These are phyloP conservation scores for Asterella californica DNA, from an alignment of 225 moss, liverwort and hornwort species.

Conservation along the genomic window DNA sequence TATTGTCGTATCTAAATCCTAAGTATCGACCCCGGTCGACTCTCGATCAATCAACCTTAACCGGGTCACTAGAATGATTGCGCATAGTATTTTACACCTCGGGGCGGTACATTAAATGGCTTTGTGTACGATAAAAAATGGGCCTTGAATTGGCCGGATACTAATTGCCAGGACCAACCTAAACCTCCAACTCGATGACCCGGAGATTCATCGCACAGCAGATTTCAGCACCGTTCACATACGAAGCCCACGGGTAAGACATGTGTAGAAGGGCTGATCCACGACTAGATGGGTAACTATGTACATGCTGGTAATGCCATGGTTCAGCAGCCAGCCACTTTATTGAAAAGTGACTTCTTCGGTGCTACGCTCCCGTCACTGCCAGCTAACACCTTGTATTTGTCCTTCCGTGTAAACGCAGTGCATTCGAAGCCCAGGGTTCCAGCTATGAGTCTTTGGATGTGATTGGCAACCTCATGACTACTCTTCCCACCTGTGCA, in stretches of 20 bases:
- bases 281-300: neutral
- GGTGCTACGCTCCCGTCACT: constrained; percentile 33
- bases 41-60: neutral
- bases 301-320: neutral
- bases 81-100: constrained; percentile 17
- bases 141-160: constrained; percentile 20
- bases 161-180: neutral
- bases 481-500: constrained; percentile 39
- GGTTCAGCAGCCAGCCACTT: constrained; percentile 23
- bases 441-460: constrained; percentile 36
- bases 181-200: neutral
- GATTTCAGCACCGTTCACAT: neutral
- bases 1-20: constrained; percentile 5
- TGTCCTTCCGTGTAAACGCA: constrained; percentile 39
- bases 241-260: neutral
- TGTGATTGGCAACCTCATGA: constrained; percentile 47
- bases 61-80: constrained; percentile 5
- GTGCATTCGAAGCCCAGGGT: constrained; percentile 41
- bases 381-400: constrained; percentile 43
- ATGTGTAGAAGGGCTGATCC: neutral
- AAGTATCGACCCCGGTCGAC: constrained; percentile 15
- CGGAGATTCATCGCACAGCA: neutral
- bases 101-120: neutral
- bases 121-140: constrained; percentile 8
- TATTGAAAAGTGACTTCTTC: constrained; percentile 21